Percentiles rank a stretch among this genome's conserved stretches.
Evolutionary conservation across 108 stramenopile genomes (phyloP).

Genomic region (Fragilaria radians): DNA sequence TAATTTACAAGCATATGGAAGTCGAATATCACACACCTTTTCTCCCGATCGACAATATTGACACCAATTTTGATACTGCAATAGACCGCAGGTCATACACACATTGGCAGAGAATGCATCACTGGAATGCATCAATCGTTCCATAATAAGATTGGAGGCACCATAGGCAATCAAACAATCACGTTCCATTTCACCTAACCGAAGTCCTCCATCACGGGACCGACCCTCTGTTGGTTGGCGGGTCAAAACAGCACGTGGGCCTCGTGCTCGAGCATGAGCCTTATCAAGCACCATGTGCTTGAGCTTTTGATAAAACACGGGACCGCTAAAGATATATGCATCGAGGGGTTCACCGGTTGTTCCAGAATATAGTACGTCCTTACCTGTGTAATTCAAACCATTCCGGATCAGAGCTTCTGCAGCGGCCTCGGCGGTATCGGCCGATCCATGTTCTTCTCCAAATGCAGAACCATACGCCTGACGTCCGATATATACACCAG

Average conservation of each 20-base stretch:
- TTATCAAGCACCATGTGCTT: conserved; percentile 99
- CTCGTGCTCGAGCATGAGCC: conserved; percentile 97
- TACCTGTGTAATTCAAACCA: conserved; percentile 96
- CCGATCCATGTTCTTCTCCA: conserved; percentile 94
- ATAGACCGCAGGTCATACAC: conserved; percentile 89
- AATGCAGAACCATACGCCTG: conserved; percentile 97
- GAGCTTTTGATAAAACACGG: conserved; percentile 98
- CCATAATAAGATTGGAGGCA: conserved; percentile 98
- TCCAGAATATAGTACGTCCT: conserved; percentile 94
- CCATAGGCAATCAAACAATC: conserved; percentile 99
- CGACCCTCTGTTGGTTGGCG: conserved; percentile 99
- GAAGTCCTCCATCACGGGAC: conserved; percentile 96
- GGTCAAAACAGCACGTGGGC: conserved; percentile 96
- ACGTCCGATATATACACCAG: conserved; percentile 85
- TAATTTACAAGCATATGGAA: conserved; percentile 94
- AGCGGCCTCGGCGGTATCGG: conserved; percentile 81
- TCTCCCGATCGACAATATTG: conserved; percentile 94
- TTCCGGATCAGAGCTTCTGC: conserved; percentile 86
- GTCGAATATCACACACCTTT: conserved; percentile 83
- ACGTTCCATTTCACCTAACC: conserved; percentile 96
- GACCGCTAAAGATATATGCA: conserved; percentile 96
- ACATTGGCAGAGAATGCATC: conserved; percentile 98
- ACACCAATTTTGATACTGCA: conserved; percentile 96
- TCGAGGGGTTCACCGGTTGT: conserved; percentile 90
- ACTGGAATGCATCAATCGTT: conserved; percentile 97